Evolutionary conservation across 208 protist species (phyloP).

Genomic region (Balamuthia mandrillaris): DNA sequence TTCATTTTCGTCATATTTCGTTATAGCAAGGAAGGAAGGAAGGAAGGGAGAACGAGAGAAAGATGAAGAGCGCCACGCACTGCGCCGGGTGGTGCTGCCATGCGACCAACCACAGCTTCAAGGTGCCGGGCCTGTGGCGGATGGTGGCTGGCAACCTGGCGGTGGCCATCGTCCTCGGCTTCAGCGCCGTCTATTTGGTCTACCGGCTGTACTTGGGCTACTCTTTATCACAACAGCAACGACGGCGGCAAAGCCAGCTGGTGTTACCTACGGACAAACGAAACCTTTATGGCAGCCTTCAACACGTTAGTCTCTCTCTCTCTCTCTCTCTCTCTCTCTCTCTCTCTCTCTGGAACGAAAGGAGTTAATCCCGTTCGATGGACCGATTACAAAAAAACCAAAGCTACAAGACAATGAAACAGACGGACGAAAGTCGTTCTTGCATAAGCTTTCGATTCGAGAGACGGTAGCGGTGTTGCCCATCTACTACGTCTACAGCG

Average conservation of each 20-base stretch:
- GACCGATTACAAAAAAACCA: too few relatives aligned
- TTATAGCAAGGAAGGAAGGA: too few relatives aligned
- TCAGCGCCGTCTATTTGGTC: not conserved
- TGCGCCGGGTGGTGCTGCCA: too few relatives aligned
- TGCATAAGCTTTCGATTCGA: not conserved
- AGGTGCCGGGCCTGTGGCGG: too few relatives aligned
- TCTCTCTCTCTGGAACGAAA: not conserved
- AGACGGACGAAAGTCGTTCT: not conserved
- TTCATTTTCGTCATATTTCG: too few relatives aligned
- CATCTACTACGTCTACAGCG: not conserved
- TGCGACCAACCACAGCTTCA: too few relatives aligned
- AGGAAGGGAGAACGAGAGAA: too few relatives aligned
- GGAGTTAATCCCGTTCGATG: too few relatives aligned
- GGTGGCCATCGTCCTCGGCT: not conserved
- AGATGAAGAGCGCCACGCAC: too few relatives aligned
- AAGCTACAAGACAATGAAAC: too few relatives aligned
- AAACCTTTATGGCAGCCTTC: not conserved
- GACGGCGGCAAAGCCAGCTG: not conserved
- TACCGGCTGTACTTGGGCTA: not conserved
- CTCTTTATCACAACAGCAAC: not conserved
- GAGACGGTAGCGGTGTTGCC: not conserved
- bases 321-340: not conserved
- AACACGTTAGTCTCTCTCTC: not conserved
- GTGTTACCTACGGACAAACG: not conserved
- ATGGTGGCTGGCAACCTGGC: not conserved